Percentiles rank a stretch among this genome's conserved stretches.
Conservation (phyloP, 164 flowering plant genomes). For the Dillenia turbinata region DNA sequence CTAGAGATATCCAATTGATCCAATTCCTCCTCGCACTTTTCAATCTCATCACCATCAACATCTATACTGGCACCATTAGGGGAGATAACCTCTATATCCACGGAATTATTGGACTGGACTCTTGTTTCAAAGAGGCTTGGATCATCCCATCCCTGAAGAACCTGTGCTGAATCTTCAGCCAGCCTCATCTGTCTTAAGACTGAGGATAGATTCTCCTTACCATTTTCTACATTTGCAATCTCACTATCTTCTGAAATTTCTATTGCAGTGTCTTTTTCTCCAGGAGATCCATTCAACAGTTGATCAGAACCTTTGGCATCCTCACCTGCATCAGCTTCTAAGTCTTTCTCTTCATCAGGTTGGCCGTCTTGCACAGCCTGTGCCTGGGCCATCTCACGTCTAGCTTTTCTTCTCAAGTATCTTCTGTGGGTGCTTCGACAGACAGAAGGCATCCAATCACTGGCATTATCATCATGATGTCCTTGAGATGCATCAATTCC, state of each 20-base stretch:
- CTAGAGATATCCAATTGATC: conserved; percentile 47
- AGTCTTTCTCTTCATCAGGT: conserved; percentile 21
- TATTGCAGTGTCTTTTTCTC: conserved; percentile 13
- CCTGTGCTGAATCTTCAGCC: conserved; percentile 32
- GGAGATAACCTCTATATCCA: conserved; percentile 1
- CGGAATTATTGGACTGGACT: conserved; percentile 4
- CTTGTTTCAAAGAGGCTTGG: conserved; percentile 1
- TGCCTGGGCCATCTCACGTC: conserved; percentile 48
- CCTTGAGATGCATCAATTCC: conserved; percentile 92
- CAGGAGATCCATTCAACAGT: conserved; percentile 13
- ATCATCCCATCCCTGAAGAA: conserved; percentile 17
- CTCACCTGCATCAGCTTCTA: conserved; percentile 17
- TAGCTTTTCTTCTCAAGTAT: conserved; percentile 73
- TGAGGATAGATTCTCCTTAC: conserved; percentile 36
- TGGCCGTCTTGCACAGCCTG: conserved; percentile 34
- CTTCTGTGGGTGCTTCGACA: conserved; percentile 89
- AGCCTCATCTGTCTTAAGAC: conserved; percentile 51
- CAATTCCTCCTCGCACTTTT: conserved; percentile 20
- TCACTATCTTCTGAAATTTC: conserved; percentile 21
- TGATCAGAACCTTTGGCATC: conserved; percentile 15
- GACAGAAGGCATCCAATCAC: conserved; percentile 86
- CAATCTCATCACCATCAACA: conserved; percentile 25
- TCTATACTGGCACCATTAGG: conserved; percentile 8
- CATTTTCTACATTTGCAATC: conserved; percentile 12
- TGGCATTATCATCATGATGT: conserved; percentile 48